Percentiles rank a stretch among this genome's conserved stretches.
Evolutionary conservation across 768 basidiomycete species (phyloP).

Genomic region (Naganishia vaughanmartiniae): DNA sequence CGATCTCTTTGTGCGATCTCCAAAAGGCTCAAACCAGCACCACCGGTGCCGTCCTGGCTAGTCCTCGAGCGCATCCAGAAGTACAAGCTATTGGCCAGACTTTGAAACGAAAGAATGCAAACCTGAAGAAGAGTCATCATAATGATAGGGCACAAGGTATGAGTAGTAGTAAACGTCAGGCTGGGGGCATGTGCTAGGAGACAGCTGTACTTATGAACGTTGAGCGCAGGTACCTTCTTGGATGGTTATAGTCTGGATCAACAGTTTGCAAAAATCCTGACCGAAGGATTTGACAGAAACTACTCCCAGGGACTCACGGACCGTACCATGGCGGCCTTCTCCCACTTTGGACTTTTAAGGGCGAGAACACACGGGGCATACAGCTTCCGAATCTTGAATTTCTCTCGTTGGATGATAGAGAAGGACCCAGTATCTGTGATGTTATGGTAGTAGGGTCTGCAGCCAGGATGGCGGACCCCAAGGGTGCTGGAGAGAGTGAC

Average conservation of each 20-base stretch:
- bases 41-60: background rate
- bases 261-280: background rate
- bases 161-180: too few relatives aligned
- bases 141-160: too few relatives aligned
- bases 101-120: background rate
- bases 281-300: background rate
- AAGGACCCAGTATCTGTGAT: conserved; percentile 1
- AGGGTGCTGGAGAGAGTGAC: conserved; percentile 1
- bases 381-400: background rate
- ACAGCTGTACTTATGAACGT: too few relatives aligned
- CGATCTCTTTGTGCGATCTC: too few relatives aligned
- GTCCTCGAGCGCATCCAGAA: too few relatives aligned
- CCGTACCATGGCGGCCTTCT: conserved; percentile 2
- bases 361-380: background rate
- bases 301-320: background rate
- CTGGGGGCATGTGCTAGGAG: too few relatives aligned
- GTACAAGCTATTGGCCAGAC: background rate
- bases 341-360: background rate
- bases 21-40: background rate
- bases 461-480: conserved; percentile 3
- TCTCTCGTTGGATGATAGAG: background rate
- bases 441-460: background rate
- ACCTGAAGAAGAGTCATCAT: background rate
- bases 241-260: background rate
- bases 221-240: background rate